phyloP scores from a whole-genome alignment of 805 yeast species.

The Cyberlindnera misumaiensis region DNA sequence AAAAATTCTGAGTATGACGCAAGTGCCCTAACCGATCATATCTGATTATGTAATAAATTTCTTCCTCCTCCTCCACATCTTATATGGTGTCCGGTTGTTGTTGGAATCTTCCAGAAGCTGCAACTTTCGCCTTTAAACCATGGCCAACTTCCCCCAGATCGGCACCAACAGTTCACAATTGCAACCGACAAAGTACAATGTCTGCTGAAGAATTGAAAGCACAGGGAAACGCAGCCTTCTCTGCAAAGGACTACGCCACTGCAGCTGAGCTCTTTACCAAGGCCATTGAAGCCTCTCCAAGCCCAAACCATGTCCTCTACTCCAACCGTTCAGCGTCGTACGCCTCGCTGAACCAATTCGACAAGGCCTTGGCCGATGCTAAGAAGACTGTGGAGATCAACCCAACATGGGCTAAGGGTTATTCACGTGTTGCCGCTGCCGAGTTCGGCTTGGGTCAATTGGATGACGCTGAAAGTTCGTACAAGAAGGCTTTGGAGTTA shows the following conservation, averaged over 20 bases:
- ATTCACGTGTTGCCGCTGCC: constrained; percentile 91
- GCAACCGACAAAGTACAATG: constrained; percentile 23
- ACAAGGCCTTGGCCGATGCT: constrained; percentile 78
- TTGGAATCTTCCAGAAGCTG: no score
- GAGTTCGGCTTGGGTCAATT: constrained; percentile 77
- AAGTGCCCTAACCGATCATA: no score
- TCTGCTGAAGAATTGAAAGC: constrained; percentile 78
- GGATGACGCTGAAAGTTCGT: constrained; percentile 65
- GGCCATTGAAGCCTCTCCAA: constrained; percentile 77
- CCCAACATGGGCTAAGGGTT: constrained; percentile 92
- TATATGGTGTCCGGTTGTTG: no score
- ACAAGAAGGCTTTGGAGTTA: constrained; percentile 71
- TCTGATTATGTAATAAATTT: no score
- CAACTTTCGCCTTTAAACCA: no score
- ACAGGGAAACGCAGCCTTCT: constrained; percentile 89
- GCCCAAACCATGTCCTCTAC: constrained; percentile 86
- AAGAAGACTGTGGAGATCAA: constrained; percentile 74
- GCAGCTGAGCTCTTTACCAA: constrained; percentile 79
- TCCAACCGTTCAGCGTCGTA: constrained; percentile 93
- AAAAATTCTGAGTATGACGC: no score
- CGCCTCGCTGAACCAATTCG: constrained; percentile 71
- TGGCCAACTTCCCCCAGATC: not conserved
- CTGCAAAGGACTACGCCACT: constrained; percentile 72
- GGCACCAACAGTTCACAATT: not conserved
- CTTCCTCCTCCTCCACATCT: no score